Base-by-base conservation (phyloP, 2,329 filamentous ascomycete genomes). In the Calonectria pauciramosa region DNA sequence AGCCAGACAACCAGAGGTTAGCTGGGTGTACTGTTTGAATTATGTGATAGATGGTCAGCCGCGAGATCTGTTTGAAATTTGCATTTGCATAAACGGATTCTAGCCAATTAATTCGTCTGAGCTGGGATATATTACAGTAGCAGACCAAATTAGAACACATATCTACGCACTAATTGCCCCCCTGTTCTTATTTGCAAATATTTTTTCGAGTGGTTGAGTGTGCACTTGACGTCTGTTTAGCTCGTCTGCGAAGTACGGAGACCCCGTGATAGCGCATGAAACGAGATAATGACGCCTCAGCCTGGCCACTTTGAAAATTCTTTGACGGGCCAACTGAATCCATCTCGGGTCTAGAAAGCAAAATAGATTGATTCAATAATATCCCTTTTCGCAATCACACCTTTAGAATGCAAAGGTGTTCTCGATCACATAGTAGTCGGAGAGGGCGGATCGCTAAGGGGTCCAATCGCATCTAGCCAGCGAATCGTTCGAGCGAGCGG, bases 401-500 rank as follows among this genome's bases (percentile, higher is more conserved):
- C 20, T 36, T 9, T n/a, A n/a, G 7, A 36, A 51, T 1, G 51
- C 8, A 32, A 20, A n/a, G 6, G 9, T 18, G 51, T 32, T 54
- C 28, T 59, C 20, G 30, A 23, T 11, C 32, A 16, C 32, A 59
- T 9, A n/a, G 52, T 16, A 11, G 13, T 59, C 20, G 3, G 54
- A 32, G 28, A 10, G 51, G 32, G 54, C 32, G n/a, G 20, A 26
- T 13, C 54, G n/a, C 54, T 4, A 16, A 38, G 8, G 32, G 20
- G 32, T 32, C 54, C 54, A 59, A 59, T 59, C 32, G 52, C 52
- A 36, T 36, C 18, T 59, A 9, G 30, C 30, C 52, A 59, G 52
- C 52, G 32, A 23, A 59, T 59, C 18, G 30, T 59, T 59, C 52
- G 52, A 36, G 52, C 20, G 18, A 32, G 32, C 20, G 20, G 52